Conservation (phyloP, 192 early-diverging fungal species). For the Pecoramyces ruminantium region DNA sequence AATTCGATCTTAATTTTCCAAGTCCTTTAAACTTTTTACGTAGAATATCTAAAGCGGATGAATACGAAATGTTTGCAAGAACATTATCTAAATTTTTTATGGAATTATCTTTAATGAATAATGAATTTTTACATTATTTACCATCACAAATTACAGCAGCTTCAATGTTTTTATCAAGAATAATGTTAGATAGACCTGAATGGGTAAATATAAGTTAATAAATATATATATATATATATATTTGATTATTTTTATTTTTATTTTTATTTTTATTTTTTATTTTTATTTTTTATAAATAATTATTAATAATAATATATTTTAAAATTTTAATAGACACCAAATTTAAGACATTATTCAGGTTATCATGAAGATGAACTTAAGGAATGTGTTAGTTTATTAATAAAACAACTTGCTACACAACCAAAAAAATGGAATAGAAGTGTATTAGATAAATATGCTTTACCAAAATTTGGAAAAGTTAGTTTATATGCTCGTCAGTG, state of each 20-base stretch:
- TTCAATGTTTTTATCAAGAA: slow-evolving; percentile 57
- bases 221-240: neutral
- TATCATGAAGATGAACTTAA: slow-evolving; percentile 55
- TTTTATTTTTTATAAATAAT: neutral
- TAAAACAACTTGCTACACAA: neutral
- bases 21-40: slow-evolving; percentile 83
- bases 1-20: slow-evolving; percentile 76
- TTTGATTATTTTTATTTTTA: neutral
- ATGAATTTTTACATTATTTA: slow-evolving; percentile 47
- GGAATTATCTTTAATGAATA: slow-evolving; percentile 80
- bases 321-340: slow-evolving; percentile 27
- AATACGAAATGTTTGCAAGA: slow-evolving; percentile 77
- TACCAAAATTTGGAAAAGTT: neutral
- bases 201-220: too few relatives aligned
- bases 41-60: slow-evolving; percentile 70
- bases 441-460: neutral
- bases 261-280: slow-evolving; percentile 3
- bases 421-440: neutral
- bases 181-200: slow-evolving; percentile 51
- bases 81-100: slow-evolving; percentile 89
- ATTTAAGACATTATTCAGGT: slow-evolving; percentile 56
- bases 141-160: slow-evolving; percentile 68
- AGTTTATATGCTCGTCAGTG: neutral
- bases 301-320: neutral
- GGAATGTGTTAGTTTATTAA: slow-evolving; percentile 18